A percentile compares a stretch with the other conserved stretches of the same genome.
Evolutionary conservation across 305 asterid genomes (phyloP).

Genomic region (Fraxinus nigra): DNA sequence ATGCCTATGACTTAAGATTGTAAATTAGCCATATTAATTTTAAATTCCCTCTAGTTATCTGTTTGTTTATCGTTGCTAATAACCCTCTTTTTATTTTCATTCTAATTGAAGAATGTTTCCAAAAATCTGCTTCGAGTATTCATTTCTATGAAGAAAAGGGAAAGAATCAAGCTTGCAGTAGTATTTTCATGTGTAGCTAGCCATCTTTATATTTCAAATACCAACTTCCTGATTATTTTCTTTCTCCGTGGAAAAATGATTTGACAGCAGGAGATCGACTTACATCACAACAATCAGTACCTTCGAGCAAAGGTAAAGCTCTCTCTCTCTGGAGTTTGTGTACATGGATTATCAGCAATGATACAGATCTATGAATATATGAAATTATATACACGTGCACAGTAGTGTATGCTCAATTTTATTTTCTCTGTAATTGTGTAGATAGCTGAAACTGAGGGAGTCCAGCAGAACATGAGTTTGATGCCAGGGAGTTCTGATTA

Average conservation of each 20-base stretch:
- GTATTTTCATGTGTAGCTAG: neutral
- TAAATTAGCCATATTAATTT: neutral
- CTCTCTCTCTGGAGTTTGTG: neutral
- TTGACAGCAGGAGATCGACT: slow-evolving; percentile 73
- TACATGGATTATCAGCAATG: neutral
- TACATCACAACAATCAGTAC: slow-evolving; percentile 74
- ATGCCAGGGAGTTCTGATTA: slow-evolving; percentile 65
- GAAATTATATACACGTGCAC: neutral
- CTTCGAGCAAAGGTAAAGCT: slow-evolving; percentile 69
- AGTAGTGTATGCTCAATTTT: neutral
- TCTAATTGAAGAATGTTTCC: neutral
- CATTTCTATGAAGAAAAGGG: neutral
- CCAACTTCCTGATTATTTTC: slow-evolving; percentile 26
- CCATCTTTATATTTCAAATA: neutral
- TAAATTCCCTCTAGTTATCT: neutral
- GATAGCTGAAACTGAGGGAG: slow-evolving; percentile 73
- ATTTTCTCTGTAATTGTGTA: neutral
- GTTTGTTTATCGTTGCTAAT: neutral
- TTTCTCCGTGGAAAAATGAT: slow-evolving; percentile 4
- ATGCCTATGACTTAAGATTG: neutral
- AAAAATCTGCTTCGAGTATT: neutral
- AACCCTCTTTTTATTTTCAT: neutral
- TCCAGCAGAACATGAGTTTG: slow-evolving; percentile 60
- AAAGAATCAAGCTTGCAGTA: neutral
- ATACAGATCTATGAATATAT: neutral